Conservation (phyloP, 2,329 filamentous ascomycete species). For the Helotiales sp. region DNA sequence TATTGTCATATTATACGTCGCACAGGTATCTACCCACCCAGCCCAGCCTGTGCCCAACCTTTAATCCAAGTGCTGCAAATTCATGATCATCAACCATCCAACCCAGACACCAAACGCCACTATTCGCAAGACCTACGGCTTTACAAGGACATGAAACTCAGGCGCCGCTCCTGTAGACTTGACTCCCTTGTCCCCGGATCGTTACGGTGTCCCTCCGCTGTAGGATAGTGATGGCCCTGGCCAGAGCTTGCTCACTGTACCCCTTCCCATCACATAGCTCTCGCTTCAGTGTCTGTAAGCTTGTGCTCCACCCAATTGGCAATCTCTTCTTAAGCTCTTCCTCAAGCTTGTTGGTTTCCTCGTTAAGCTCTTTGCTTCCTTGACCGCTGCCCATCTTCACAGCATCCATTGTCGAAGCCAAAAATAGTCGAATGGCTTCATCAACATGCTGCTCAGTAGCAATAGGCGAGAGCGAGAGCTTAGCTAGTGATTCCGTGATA, state of each 20-base stretch:
- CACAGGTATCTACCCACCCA: neutral
- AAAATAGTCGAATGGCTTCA: conserved; percentile 94
- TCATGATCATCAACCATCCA: neutral
- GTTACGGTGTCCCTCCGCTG: conserved; percentile 85
- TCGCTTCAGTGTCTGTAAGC: conserved; percentile 77
- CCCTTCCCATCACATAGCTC: conserved; percentile 93
- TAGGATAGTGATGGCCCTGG: conserved; percentile 80
- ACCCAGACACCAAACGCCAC: neutral
- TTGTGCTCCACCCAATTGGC: conserved; percentile 95
- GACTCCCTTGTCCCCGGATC: conserved; percentile 73
- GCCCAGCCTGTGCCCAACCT: neutral
- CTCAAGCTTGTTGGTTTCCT: conserved; percentile 85
- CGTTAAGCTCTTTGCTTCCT: conserved; percentile 84
- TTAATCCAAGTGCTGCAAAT: neutral
- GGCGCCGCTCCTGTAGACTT: conserved; percentile 73
- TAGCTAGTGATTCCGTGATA: conserved; percentile 94
- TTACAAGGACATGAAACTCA: conserved; percentile 35
- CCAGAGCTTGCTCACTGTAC: conserved; percentile 83
- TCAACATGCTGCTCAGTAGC: conserved; percentile 92
- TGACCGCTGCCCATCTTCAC: conserved; percentile 85
- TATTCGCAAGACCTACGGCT: neutral
- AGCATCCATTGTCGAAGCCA: conserved; percentile 96
- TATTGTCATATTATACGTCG: neutral
- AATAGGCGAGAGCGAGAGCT: conserved; percentile 80
- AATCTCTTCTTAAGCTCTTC: conserved; percentile 83